Conservation (phyloP, 1,139 yeast species). For the Zygotorulaspora mrakii region DNA sequence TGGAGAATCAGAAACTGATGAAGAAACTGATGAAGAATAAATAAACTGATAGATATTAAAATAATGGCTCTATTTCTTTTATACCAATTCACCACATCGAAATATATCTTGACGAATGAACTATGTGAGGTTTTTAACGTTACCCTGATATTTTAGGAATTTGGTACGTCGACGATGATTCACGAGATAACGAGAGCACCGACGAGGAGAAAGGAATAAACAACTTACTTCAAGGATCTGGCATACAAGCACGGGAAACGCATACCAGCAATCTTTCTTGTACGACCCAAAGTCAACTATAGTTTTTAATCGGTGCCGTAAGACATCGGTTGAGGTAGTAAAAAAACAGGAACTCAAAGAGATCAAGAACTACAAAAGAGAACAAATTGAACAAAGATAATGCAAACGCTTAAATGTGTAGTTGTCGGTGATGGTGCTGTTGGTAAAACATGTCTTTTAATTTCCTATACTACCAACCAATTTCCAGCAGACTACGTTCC, state of each 20-base stretch:
- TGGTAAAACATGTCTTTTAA: constrained; percentile 86
- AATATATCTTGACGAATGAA: too few species aligned
- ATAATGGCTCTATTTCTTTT: too few species aligned
- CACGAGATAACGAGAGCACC: constrained; percentile 9
- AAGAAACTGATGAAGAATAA: constrained; percentile 4
- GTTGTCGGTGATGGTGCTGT: constrained; percentile 99
- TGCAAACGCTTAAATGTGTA: constrained; percentile 92
- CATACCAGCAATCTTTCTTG: too few species aligned
- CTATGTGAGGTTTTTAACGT: neutral
- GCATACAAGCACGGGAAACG: too few species aligned
- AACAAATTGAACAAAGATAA: constrained; percentile 25
- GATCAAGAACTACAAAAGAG: neutral
- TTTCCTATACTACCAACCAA: constrained; percentile 83
- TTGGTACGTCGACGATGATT: constrained; percentile 5
- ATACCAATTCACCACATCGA: too few species aligned
- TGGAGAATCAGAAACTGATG: constrained; percentile 19
- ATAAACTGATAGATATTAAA: neutral
- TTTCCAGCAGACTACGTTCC: constrained; percentile 90
- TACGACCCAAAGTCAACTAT: too few species aligned
- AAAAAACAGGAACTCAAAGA: neutral
- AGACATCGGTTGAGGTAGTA: neutral
- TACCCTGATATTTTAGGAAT: neutral
- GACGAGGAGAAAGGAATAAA: constrained; percentile 7
- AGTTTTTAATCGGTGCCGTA: neutral
- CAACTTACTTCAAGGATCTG: neutral